phyloP scores from a whole-genome alignment of 345 rosid species.

The Toxicodendron radicans region DNA sequence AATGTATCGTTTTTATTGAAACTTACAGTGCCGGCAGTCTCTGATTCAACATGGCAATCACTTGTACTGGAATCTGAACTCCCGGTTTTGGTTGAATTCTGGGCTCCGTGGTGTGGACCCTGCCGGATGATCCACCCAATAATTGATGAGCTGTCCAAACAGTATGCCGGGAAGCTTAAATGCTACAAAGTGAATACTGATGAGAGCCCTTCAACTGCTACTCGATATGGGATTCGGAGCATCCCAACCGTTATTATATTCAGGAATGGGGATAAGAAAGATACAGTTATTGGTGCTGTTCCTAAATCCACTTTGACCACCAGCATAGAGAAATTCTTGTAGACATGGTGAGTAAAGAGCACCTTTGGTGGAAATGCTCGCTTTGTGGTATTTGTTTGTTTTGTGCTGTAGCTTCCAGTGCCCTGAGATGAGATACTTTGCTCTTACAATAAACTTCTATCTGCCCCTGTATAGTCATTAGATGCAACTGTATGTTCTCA shows the following conservation, averaged over 20 bases:
- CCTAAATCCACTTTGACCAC: slow-evolving; percentile 63
- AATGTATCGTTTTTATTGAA: slow-evolving; percentile 1
- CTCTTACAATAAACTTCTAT: slow-evolving; percentile 9
- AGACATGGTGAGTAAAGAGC: slow-evolving; percentile 26
- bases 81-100: slow-evolving; percentile 67
- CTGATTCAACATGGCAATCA: slow-evolving; percentile 63
- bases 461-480: slow-evolving; percentile 31
- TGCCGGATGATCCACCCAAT: slow-evolving; percentile 71
- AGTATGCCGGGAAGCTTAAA: slow-evolving; percentile 67
- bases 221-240: slow-evolving; percentile 64
- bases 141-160: slow-evolving; percentile 53
- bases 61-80: slow-evolving; percentile 52
- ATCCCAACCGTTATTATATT: slow-evolving; percentile 69
- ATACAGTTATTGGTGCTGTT: slow-evolving; percentile 70
- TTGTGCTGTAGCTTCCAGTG: background rate
- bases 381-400: slow-evolving; percentile 8
- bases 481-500: slow-evolving; percentile 17
- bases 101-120: slow-evolving; percentile 93
- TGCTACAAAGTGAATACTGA: slow-evolving; percentile 73
- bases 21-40: slow-evolving; percentile 44
- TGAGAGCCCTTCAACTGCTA: slow-evolving; percentile 56
- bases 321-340: slow-evolving; percentile 63
- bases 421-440: slow-evolving; percentile 11
- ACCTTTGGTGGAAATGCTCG: slow-evolving; percentile 6
- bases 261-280: slow-evolving; percentile 71